Percentiles rank a stretch among this genome's conserved stretches.
These are phyloP conservation scores for Pseudogymnoascus pannorum DNA, from an alignment of 2,329 filamentous ascomycete species.

Conservation along the genomic window DNA sequence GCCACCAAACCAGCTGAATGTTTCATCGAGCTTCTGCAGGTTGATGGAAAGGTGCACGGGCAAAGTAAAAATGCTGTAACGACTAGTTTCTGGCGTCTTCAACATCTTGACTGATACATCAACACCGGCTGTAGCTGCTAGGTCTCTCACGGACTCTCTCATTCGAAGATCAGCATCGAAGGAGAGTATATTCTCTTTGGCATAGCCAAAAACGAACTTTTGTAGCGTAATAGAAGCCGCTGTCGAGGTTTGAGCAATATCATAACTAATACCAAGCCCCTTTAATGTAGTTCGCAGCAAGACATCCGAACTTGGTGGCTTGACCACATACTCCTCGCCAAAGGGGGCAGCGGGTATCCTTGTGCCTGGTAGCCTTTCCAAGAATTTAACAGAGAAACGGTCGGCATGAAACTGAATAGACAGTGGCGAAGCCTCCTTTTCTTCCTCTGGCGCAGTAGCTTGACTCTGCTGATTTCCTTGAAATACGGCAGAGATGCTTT, in stretches of 20 bases:
- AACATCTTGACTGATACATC: constrained; percentile 50
- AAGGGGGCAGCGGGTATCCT: constrained; percentile 13
- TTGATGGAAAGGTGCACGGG: constrained; percentile 72
- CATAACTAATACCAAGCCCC: constrained; percentile 22
- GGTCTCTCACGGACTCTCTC: constrained; percentile 52
- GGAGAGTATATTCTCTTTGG: constrained; percentile 53
- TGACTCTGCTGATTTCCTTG: not conserved
- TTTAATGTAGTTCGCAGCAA: constrained; percentile 24
- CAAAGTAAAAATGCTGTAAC: constrained; percentile 64
- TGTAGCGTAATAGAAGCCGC: constrained; percentile 34
- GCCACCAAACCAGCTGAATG: constrained; percentile 81
- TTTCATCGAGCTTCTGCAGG: constrained; percentile 74
- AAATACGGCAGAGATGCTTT: constrained; percentile 16
- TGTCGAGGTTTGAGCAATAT: constrained; percentile 14
- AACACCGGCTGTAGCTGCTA: constrained; percentile 48
- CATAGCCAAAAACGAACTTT: constrained; percentile 56
- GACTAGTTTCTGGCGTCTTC: constrained; percentile 37
- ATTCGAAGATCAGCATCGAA: constrained; percentile 53
- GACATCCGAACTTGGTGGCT: constrained; percentile 20
- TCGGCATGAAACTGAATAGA: constrained; percentile 21
- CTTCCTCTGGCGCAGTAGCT: not conserved
- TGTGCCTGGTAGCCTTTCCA: constrained; percentile 27
- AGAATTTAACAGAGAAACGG: constrained; percentile 25
- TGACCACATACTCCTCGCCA: constrained; percentile 5
- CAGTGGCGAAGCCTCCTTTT: constrained; percentile 9